Conservation (phyloP, 2,329 filamentous ascomycete genomes). For the Colletotrichum shisoi region DNA sequence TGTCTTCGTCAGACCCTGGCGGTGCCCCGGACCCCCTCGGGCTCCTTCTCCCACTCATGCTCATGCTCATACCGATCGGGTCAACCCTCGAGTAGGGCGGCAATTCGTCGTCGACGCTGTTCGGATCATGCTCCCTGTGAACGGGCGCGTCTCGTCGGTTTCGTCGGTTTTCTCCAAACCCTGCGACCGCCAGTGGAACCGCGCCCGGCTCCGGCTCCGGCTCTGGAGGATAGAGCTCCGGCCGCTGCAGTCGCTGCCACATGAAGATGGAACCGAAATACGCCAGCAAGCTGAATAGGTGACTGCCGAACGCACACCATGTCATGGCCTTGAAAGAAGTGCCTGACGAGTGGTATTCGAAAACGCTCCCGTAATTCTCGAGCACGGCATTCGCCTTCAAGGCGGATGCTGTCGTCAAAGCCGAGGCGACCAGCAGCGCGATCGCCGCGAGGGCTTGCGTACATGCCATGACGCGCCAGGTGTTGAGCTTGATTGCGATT, state of each 20-base stretch:
- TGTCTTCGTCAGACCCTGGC: not conserved
- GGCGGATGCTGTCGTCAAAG: slow-evolving; percentile 1
- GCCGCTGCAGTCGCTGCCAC: slow-evolving; percentile 16
- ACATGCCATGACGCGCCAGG: slow-evolving; percentile 4
- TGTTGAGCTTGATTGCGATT: not conserved
- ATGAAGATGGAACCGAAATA: slow-evolving; percentile 12
- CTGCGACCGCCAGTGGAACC: not conserved
- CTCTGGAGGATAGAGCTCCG: slow-evolving; percentile 26
- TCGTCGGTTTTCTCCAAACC: not conserved
- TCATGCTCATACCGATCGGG: slow-evolving; percentile 12
- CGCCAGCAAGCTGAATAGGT: slow-evolving; percentile 1
- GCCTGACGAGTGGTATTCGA: slow-evolving; percentile 19
- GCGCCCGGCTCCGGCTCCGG: slow-evolving; percentile 5
- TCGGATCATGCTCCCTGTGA: slow-evolving; percentile 4
- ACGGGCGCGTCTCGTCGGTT: not conserved
- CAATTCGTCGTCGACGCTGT: slow-evolving; percentile 18
- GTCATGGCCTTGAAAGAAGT: slow-evolving; percentile 11
- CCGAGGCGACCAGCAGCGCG: slow-evolving; percentile 21
- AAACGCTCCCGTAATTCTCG: not conserved
- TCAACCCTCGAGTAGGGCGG: slow-evolving; percentile 32
- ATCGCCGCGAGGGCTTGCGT: slow-evolving; percentile 18
- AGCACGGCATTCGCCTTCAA: slow-evolving; percentile 10
- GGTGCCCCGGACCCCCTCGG: not conserved
- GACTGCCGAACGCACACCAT: slow-evolving; percentile 24
- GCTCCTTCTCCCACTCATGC: not conserved